These are phyloP conservation scores for Serendipita indica DNA, from an alignment of 768 basidiomycete genomes.

Conservation along the genomic window DNA sequence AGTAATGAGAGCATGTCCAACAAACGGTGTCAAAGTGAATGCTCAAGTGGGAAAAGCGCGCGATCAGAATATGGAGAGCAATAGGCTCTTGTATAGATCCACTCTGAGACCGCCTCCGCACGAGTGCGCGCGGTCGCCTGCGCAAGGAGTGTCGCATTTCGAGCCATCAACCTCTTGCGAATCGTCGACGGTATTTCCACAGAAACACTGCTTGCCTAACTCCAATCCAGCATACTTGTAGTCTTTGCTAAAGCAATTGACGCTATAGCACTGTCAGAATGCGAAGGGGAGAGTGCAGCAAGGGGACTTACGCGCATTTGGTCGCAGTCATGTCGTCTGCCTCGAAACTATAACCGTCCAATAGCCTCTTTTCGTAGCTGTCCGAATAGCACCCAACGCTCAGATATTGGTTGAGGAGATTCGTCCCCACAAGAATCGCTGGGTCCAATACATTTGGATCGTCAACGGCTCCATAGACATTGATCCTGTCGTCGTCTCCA, in stretches of 20 bases:
- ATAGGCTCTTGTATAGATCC: background rate
- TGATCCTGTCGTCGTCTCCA: background rate
- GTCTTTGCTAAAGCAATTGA: constrained; percentile 4
- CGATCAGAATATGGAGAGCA: too few relatives aligned
- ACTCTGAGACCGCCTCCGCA: constrained; percentile 9
- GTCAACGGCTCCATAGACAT: background rate
- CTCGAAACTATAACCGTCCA: background rate
- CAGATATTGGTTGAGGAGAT: background rate
- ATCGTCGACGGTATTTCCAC: background rate
- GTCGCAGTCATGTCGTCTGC: constrained; percentile 5
- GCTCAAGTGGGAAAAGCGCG: too few relatives aligned
- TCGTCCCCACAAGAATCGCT: background rate
- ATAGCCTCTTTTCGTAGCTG: background rate
- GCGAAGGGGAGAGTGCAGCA: background rate
- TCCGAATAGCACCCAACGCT: constrained; percentile 4
- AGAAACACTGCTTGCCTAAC: constrained; percentile 5
- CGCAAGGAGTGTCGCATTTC: constrained; percentile 10
- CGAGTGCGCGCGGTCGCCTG: background rate
- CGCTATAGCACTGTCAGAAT: background rate
- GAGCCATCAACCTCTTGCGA: background rate
- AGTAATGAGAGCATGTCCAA: too few relatives aligned
- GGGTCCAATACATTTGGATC: background rate
- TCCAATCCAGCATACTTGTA: constrained; percentile 10
- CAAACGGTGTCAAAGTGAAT: too few relatives aligned
- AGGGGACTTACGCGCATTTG: constrained; percentile 1